Percentiles rank a stretch among this genome's conserved stretches.
Evolutionary conservation across 2,329 filamentous ascomycete genomes (phyloP).

Genomic region (Bipolaris zeicola): DNA sequence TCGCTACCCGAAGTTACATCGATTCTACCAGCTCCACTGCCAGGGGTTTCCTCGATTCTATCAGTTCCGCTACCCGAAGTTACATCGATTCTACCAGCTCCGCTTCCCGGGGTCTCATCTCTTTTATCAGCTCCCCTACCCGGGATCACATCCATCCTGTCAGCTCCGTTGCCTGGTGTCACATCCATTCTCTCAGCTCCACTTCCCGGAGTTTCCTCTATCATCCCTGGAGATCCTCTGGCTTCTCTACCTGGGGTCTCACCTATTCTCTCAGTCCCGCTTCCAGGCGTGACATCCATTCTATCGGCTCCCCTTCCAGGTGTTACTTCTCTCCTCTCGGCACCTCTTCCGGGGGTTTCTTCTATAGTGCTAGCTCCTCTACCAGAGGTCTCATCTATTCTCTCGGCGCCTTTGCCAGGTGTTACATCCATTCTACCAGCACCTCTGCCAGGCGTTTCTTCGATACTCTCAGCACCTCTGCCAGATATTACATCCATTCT

Average conservation of each 20-base stretch:
- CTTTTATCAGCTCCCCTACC: background rate
- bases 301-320: background rate
- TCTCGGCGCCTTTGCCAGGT: background rate
- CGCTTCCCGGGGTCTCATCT: background rate
- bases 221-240: background rate
- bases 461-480: background rate
- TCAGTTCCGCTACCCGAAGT: background rate
- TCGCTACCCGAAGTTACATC: no score
- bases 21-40: background rate
- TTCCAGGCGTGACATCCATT: background rate
- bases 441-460: background rate
- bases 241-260: background rate
- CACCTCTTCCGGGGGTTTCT: no score
- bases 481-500: background rate
- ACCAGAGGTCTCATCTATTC: background rate
- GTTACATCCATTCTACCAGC: background rate
- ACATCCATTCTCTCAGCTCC: background rate
- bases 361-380: background rate
- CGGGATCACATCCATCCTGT: background rate
- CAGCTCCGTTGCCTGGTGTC: background rate
- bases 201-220: background rate
- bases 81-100: background rate
- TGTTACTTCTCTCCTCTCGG: background rate
- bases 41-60: background rate
- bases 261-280: background rate